Conservation (phyloP, 345 rosid genomes). For the Mercurialis annua region DNA sequence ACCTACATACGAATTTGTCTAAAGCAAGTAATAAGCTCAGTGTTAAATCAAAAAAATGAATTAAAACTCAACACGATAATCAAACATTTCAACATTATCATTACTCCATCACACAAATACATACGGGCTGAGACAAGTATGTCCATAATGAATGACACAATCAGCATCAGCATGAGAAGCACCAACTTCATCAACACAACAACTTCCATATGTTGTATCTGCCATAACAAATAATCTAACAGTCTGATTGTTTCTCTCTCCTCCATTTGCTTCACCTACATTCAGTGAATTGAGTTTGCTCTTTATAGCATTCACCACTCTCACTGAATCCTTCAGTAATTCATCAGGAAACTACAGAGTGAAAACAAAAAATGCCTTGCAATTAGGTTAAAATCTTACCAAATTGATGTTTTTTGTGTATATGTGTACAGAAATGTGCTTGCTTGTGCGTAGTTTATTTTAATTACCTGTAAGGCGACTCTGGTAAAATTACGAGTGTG, state of each 20-base stretch:
- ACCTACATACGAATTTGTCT: no score
- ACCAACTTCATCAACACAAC: constrained; percentile 91
- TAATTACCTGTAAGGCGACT: constrained; percentile 73
- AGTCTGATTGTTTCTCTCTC: constrained; percentile 37
- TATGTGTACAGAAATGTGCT: background rate
- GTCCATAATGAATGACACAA: constrained; percentile 90
- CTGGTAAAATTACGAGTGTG: constrained; percentile 48
- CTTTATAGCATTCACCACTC: constrained; percentile 49
- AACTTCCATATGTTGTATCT: constrained; percentile 84
- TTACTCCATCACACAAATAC: constrained; percentile 11
- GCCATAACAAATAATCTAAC: constrained; percentile 81
- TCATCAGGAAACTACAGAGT: constrained; percentile 90
- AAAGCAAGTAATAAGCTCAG: no score
- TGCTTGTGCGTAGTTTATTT: background rate
- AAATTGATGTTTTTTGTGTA: background rate
- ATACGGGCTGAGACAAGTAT: constrained; percentile 93
- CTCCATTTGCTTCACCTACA: constrained; percentile 23
- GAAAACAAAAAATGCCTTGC: background rate
- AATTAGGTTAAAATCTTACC: constrained; percentile 3
- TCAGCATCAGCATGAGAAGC: constrained; percentile 70
- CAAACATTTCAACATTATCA: background rate
- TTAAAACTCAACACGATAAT: background rate
- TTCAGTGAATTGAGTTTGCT: constrained; percentile 33
- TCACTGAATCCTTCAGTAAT: constrained; percentile 59
- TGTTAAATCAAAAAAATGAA: background rate